Conservation (phyloP, 2,329 filamentous ascomycete genomes). For the Pseudogymnoascus sp. region DNA sequence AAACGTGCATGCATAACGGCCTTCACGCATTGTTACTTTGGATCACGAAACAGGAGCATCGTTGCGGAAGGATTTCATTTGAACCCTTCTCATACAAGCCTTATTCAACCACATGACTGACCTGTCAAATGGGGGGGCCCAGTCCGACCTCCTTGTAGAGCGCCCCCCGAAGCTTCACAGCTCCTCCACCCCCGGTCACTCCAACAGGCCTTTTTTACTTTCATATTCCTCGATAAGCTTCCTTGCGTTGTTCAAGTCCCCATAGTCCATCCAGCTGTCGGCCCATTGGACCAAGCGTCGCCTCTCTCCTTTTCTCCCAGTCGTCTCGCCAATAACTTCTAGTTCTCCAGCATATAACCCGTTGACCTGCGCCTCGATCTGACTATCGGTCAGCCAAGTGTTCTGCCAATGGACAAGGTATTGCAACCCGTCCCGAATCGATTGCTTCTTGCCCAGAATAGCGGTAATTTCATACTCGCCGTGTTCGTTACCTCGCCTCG, state of each 20-base stretch:
- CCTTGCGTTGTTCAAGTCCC: background rate
- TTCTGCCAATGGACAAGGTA: too few species aligned
- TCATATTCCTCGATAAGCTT: background rate
- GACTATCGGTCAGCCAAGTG: background rate
- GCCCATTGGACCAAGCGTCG: background rate
- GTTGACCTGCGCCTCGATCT: background rate
- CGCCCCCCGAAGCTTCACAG: background rate
- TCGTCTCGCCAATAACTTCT: background rate
- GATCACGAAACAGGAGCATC: background rate
- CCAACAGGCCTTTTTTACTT: background rate
- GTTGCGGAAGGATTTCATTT: background rate
- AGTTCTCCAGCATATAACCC: background rate
- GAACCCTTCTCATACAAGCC: background rate
- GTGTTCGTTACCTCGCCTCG: too few species aligned
- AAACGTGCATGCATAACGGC: background rate
- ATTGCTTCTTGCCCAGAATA: too few species aligned
- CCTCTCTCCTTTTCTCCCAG: background rate
- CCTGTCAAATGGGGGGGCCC: too few species aligned
- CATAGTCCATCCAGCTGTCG: background rate
- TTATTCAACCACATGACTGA: too few species aligned
- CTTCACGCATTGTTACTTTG: background rate
- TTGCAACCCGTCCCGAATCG: too few species aligned
- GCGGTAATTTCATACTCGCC: too few species aligned
- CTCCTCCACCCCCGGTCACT: background rate
- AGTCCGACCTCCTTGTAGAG: too few species aligned